A percentile compares a stretch with the other conserved stretches of the same genome.
phyloP scores from a whole-genome alignment of 2,329 filamentous ascomycete species.

The Penicillium psychrosexuale region DNA sequence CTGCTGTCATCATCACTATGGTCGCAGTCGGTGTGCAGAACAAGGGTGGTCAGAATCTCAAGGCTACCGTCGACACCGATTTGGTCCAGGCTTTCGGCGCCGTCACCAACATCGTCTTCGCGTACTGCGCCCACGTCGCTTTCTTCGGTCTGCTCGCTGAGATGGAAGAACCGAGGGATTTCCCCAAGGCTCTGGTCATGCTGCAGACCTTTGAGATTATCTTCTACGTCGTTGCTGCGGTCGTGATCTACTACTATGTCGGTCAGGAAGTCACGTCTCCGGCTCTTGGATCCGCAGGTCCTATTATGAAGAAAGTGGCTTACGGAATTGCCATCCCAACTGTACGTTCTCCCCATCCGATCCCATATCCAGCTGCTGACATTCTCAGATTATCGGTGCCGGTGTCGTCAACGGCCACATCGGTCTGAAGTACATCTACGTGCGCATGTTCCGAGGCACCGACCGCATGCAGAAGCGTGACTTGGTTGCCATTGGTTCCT shows the following conservation, averaged over 20 bases:
- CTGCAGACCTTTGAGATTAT: constrained; percentile 58
- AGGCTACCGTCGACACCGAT: constrained; percentile 40
- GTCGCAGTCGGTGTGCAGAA: constrained; percentile 59
- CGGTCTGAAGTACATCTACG: constrained; percentile 63
- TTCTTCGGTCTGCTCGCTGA: constrained; percentile 67
- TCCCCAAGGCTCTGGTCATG: constrained; percentile 60
- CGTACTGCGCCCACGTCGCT: constrained; percentile 66
- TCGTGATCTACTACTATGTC: constrained; percentile 67
- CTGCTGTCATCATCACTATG: constrained; percentile 66
- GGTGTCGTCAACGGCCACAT: constrained; percentile 68
- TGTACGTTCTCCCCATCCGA: constrained; percentile 19
- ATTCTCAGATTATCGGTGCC: constrained; percentile 58
- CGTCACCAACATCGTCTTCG: constrained; percentile 68
- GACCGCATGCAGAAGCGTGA: constrained; percentile 52
- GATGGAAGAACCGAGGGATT: constrained; percentile 59
- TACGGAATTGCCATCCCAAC: constrained; percentile 68
- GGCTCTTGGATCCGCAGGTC: constrained; percentile 61
- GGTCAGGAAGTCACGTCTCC: constrained; percentile 61
- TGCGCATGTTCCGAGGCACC: constrained; percentile 59
- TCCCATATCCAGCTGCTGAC: not conserved
- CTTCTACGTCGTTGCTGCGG: constrained; percentile 63
- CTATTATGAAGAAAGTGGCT: constrained; percentile 58
- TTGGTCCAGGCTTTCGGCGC: constrained; percentile 58
- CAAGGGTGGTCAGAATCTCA: constrained; percentile 37
- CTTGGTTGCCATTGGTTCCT: constrained; percentile 52